Evolutionary conservation across 1,284 basidiomycete species (phyloP).

Genomic region (Calocybe gambosa): DNA sequence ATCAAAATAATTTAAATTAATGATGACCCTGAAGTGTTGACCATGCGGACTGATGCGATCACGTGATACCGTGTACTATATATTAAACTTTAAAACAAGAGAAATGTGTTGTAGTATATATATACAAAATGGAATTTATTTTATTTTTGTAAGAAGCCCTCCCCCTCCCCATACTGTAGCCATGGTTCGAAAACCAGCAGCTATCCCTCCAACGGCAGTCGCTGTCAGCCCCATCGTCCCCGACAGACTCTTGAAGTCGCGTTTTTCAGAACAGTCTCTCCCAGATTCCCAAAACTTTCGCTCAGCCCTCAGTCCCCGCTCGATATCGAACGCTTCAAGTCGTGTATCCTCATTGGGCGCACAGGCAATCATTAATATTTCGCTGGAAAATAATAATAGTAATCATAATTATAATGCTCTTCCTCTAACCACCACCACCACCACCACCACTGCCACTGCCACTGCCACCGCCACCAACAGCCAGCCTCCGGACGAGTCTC

Average conservation of each 20-base stretch:
- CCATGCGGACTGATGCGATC: conserved; percentile 1
- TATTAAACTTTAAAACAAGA: no score
- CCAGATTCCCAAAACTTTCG: conserved; percentile 23
- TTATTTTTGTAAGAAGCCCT: no score
- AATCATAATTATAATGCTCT: not conserved
- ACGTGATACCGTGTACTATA: conserved; percentile 5
- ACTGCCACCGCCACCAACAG: conserved; percentile 22
- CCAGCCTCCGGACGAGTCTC: conserved; percentile 22
- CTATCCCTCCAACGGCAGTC: conserved; percentile 18
- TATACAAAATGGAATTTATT: no score
- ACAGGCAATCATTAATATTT: conserved; percentile 38
- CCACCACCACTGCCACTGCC: conserved; percentile 22
- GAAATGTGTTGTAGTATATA: no score
- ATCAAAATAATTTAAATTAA: not conserved
- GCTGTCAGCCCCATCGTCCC: conserved; percentile 25
- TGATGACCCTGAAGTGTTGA: conserved; percentile 4
- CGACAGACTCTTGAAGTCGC: conserved; percentile 29
- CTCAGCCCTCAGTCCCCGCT: conserved; percentile 12
- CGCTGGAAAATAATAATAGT: conserved; percentile 23
- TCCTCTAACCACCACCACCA: conserved; percentile 21
- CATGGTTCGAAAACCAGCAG: conserved; percentile 15
- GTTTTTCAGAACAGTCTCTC: conserved; percentile 33
- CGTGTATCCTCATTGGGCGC: conserved; percentile 20
- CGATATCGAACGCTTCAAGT: conserved; percentile 14
- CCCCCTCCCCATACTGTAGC: conserved; percentile 17